Base-by-base conservation (phyloP, 306 rosid species). In the Vigna trinervia region DNA sequence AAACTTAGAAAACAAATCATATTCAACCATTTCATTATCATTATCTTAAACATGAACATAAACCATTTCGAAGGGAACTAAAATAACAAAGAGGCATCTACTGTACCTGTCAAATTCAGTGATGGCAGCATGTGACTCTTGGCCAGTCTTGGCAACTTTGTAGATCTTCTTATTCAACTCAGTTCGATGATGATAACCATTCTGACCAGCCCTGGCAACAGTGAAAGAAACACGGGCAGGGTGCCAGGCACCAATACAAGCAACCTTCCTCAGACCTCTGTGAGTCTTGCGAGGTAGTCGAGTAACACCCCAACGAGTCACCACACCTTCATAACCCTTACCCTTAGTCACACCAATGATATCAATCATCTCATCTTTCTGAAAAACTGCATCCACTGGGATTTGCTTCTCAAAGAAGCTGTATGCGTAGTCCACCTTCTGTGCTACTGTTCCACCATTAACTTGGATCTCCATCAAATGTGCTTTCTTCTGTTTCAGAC, bases 161-260 rank as follows among this genome's bases (percentile, higher is more conserved):
- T 90, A 92, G 34, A 90, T 13, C 76, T 92, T 92, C 50, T 92
- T 92, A 58, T 90, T 92, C 94, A 92, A 61, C 80, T 92, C 97
- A 17, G 97, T 92, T 2, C 97, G 89, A 80, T 92, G 97, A 57
- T 92, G 97, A 73, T 92, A 92, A 30, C 96, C 97, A 79, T 92
- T 92, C 81, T 92, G 97, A 60, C 97, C 96, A 79, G 97, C 96
- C 83, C 97, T 89, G 22, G 97, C 96, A 74, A 92, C 97, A 0
- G 97, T 90, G 63, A 89, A 92, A 4, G 97, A 92, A 34, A 92
- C 97, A 66, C 97, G 86, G 3, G 97, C 96, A 76, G 96, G 97
- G 77, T 92, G 97, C 96, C 97, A 92, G 2, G 97, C 94, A 86
- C 97, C 97, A 77, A 92, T 92, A 84, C 97, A 92, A 59, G 97